Conservation (phyloP, 768 basidiomycete species). For the Chiua virens region DNA sequence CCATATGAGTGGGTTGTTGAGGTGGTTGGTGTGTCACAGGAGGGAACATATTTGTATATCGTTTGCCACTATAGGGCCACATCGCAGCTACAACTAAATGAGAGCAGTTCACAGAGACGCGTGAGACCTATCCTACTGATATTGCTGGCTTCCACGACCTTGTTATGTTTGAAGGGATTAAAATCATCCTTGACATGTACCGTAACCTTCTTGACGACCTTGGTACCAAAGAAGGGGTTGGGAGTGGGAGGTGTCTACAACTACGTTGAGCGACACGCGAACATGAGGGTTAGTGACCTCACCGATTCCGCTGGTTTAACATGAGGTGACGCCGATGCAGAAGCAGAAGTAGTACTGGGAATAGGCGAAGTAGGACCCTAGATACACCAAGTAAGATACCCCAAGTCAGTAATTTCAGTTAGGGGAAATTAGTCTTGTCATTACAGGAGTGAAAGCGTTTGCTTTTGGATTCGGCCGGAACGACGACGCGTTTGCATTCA, state of each 20-base stretch:
- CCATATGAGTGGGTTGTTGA: constrained; percentile 67
- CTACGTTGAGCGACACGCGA: constrained; percentile 8
- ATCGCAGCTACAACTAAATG: constrained; percentile 49
- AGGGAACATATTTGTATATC: constrained; percentile 78
- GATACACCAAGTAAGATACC: constrained; percentile 10
- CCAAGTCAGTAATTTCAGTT: constrained; percentile 18
- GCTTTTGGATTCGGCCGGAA: constrained; percentile 90
- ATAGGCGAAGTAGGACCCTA: constrained; percentile 51
- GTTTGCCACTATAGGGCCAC: constrained; percentile 92
- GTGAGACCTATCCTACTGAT: constrained; percentile 55
- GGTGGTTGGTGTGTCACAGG: constrained; percentile 55
- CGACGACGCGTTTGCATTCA: constrained; percentile 89
- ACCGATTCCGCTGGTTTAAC: constrained; percentile 57
- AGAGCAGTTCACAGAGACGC: not conserved
- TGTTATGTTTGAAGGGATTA: constrained; percentile 90
- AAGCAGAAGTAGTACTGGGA: constrained; percentile 39
- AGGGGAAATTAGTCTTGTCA: constrained; percentile 11
- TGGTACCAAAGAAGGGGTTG: constrained; percentile 90
- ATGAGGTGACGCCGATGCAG: constrained; percentile 62
- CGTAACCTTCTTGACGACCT: constrained; percentile 68
- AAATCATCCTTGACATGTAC: constrained; percentile 96
- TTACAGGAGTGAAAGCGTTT: constrained; percentile 69
- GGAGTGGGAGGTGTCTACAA: constrained; percentile 47
- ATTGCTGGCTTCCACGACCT: constrained; percentile 71
- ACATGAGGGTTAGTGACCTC: constrained; percentile 11